phyloP scores from a whole-genome alignment of 768 basidiomycete genomes.

The Tricholoma flavovirens region DNA sequence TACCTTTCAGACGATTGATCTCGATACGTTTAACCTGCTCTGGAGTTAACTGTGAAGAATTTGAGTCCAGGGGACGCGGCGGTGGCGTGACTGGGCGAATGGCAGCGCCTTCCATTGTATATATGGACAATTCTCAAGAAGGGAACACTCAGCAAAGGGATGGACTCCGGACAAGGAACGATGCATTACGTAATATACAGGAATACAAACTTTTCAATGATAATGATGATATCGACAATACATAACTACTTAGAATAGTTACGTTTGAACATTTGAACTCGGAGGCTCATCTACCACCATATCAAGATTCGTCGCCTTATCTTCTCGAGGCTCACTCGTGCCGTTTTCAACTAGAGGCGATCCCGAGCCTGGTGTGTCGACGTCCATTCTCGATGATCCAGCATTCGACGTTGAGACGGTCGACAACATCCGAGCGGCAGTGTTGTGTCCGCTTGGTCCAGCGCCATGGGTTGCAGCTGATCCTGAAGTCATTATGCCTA shows the following conservation, averaged over 20 bases:
- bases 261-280: background rate
- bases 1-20: conserved; percentile 75
- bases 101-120: conserved; percentile 19
- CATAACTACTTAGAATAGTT: too few species aligned
- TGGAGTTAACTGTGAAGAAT: conserved; percentile 41
- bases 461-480: conserved; percentile 60
- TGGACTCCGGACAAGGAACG: too few species aligned
- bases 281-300: conserved; percentile 19
- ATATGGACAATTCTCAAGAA: too few species aligned
- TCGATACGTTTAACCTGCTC: conserved; percentile 72
- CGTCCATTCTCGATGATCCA: conserved; percentile 34
- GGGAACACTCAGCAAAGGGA: too few species aligned
- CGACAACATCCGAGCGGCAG: conserved; percentile 42
- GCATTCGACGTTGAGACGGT: conserved; percentile 20
- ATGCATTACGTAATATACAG: background rate
- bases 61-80: conserved; percentile 16
- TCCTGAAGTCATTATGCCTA: conserved; percentile 61
- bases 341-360: conserved; percentile 25
- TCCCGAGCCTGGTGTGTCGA: conserved; percentile 29
- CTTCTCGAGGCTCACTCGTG: background rate
- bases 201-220: too few species aligned
- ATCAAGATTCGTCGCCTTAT: conserved; percentile 8
- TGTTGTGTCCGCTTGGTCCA: conserved; percentile 68
- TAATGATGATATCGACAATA: too few species aligned
- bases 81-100: conserved; percentile 37